Evolutionary conservation across 2,329 filamentous ascomycete genomes (phyloP), one percentile per base, ranked within the genome.

Genomic region (Fusarium odoratissimum): DNA sequence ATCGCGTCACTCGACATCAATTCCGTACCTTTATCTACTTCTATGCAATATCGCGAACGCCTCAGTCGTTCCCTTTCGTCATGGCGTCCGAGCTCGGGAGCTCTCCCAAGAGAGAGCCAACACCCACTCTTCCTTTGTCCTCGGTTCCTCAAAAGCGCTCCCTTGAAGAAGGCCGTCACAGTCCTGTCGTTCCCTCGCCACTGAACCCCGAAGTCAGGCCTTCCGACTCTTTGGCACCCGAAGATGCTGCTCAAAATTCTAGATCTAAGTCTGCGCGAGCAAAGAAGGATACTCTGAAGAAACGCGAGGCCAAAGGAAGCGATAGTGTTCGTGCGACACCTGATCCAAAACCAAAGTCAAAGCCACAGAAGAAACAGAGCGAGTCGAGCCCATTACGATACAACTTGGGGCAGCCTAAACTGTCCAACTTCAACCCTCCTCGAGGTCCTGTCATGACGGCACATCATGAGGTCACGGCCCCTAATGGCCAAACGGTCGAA

Each of bases 111-210:
- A 76, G 81, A 65, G 84, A 86, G 75, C 73, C 82, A 23, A 85
- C 82, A 11, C 82, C 84, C 33, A 80, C 79, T 28, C 75, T 80
- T 21, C 77, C 83, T 10, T 76, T 82, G 80, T 82, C 86, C 56
- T 85, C 86, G 14, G 83, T 91, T 30, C 89, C 91, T 7, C 87
- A 91, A 78, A 93, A 93, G 77, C 90, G 91, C 66, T 83, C 85
- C 28, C 85, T 92, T 35, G 91, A 93, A 68, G 91, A 93, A 76
- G 90, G 90, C 78, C 72, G 71, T 40, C 91, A 95, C 80, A 87
- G 87, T 68, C 92, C 93, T 8, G 87, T 90, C 17, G 86, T 94
- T 4, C 90, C 92, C 6, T 95, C 93, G 16, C 92, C 92, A 33
- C 87, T 95, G 69, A 95, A 95, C 75, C 90, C 91, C 51, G 90